Evolutionary conservation across 139 green algal genomes (phyloP).

Genomic region (Auxenochlorella pyrenoidosa): DNA sequence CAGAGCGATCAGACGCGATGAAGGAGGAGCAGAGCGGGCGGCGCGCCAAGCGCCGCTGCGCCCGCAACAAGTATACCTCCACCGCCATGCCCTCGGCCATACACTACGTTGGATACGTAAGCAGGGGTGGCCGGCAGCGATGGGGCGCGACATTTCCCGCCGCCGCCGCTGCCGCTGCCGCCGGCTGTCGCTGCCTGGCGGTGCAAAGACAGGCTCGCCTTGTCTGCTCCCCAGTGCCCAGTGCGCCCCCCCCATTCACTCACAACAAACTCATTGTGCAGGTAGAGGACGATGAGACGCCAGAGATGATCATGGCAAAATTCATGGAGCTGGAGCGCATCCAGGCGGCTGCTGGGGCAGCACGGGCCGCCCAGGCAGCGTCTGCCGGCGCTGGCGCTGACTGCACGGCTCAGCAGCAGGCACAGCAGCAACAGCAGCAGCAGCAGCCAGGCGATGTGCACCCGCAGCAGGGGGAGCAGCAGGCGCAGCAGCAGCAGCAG

Average conservation of each 20-base stretch:
- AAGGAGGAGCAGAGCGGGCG: background rate
- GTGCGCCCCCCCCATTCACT: too few relatives aligned
- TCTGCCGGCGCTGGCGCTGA: background rate
- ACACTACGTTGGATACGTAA: constrained; percentile 93
- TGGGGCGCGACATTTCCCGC: background rate
- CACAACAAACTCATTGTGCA: background rate
- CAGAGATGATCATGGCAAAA: constrained; percentile 97
- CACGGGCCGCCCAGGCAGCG: background rate
- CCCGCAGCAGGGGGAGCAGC: constrained; percentile 25
- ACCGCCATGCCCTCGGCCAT: constrained; percentile 69
- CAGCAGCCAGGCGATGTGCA: background rate
- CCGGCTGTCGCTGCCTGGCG: background rate
- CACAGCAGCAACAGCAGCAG: background rate
- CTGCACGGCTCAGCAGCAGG: background rate
- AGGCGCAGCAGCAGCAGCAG: background rate
- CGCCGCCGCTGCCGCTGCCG: background rate
- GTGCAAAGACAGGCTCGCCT: background rate
- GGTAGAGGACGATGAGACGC: constrained; percentile 94
- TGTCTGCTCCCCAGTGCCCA: background rate
- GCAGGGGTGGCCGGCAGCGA: background rate
- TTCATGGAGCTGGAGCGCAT: constrained; percentile 91
- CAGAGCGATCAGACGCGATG: background rate
- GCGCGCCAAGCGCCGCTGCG: constrained; percentile 53
- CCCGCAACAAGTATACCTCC: background rate
- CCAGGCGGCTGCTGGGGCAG: constrained; percentile 25